Evolutionary conservation across 192 early-diverging fungal genomes (phyloP).

Genomic region (Chytriomyces hyalinus): DNA sequence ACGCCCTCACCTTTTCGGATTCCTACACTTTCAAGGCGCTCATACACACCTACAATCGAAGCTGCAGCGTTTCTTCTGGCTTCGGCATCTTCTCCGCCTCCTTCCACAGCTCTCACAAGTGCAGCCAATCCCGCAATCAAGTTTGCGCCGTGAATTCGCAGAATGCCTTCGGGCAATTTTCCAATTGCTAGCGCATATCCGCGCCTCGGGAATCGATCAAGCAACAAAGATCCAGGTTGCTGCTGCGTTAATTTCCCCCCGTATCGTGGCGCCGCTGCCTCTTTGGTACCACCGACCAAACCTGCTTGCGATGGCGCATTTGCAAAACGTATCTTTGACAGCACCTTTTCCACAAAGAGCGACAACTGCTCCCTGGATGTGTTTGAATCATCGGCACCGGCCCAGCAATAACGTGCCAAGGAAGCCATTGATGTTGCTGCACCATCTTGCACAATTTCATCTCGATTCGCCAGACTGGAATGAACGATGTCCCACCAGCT

Average conservation of each 20-base stretch:
- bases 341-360: background rate
- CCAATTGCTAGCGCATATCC: constrained; percentile 74
- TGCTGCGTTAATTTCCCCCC: background rate
- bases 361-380: background rate
- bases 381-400: background rate
- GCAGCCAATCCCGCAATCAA: constrained; percentile 34
- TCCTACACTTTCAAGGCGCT: constrained; percentile 14
- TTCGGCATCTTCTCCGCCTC: constrained; percentile 66
- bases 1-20: constrained; percentile 7
- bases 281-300: background rate
- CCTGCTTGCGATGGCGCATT: background rate
- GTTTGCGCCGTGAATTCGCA: constrained; percentile 27
- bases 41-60: constrained; percentile 47
- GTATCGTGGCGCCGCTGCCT: background rate
- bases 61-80: constrained; percentile 68
- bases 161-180: constrained; percentile 43
- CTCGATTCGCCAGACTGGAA: constrained; percentile 65
- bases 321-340: background rate
- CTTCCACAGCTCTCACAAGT: constrained; percentile 44
- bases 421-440: constrained; percentile 34
- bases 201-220: constrained; percentile 56
- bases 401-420: constrained; percentile 24
- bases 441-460: constrained; percentile 64
- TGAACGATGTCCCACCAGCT: constrained; percentile 60
- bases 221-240: background rate